These are phyloP conservation scores for Protomyces inundatus DNA, from an alignment of 1,139 yeast genomes.

Conservation along the genomic window DNA sequence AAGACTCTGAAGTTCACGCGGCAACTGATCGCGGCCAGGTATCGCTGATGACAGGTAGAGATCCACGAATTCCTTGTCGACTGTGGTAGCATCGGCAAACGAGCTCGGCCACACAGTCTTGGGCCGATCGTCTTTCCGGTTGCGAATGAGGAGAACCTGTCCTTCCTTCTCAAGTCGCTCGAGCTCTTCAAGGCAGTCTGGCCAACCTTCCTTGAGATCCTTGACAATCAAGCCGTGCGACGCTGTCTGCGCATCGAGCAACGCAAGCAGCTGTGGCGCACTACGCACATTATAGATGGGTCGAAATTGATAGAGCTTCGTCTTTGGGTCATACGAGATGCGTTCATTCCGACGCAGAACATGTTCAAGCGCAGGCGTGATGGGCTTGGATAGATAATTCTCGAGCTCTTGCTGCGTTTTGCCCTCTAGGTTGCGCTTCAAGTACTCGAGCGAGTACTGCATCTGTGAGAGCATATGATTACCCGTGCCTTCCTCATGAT, in stretches of 20 bases:
- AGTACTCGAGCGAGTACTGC: constrained; percentile 81
- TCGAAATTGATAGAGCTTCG: constrained; percentile 71
- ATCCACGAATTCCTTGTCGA: constrained; percentile 49
- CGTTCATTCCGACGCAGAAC: constrained; percentile 22
- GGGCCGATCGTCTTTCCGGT: constrained; percentile 89
- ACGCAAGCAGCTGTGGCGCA: constrained; percentile 68
- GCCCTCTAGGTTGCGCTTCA: constrained; percentile 50
- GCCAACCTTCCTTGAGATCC: constrained; percentile 95
- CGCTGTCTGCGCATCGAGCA: constrained; percentile 73
- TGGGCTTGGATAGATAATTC: constrained; percentile 14
- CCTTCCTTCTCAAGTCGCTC: constrained; percentile 27
- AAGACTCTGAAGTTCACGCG: constrained; percentile 68
- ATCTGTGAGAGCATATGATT: constrained; percentile 48
- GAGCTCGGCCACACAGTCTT: constrained; percentile 85
- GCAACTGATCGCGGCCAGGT: constrained; percentile 76
- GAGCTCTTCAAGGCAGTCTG: constrained; percentile 51
- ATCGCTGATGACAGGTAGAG: constrained; percentile 76
- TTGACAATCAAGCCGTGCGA: constrained; percentile 84
- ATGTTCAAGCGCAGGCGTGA: constrained; percentile 18
- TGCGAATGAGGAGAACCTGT: constrained; percentile 46
- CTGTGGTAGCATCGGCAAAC: constrained; percentile 65
- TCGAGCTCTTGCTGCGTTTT: constrained; percentile 31
- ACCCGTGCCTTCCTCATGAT: constrained; percentile 3
- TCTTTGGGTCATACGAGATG: constrained; percentile 51
- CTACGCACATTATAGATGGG: constrained; percentile 83